Conservation (phyloP, 2,329 filamentous ascomycete species). For the Penicillium hesseltinei region DNA sequence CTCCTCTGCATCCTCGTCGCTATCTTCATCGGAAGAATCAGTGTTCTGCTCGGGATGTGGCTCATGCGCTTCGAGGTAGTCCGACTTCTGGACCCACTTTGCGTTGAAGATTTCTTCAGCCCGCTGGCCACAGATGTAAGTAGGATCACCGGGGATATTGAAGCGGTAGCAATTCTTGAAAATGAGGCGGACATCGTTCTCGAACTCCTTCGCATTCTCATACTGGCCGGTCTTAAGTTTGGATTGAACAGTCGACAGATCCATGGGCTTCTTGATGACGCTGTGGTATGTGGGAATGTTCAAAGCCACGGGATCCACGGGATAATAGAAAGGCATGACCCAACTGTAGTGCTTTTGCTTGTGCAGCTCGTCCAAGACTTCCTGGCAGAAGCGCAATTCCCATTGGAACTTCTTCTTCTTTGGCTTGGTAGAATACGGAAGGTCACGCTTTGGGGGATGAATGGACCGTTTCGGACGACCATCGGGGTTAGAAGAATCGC, state of each 20-base stretch:
- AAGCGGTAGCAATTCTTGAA: conserved; percentile 90
- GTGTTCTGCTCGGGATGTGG: conserved; percentile 64
- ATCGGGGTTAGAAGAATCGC: conserved; percentile 75
- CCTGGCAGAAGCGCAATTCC: conserved; percentile 86
- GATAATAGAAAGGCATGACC: conserved; percentile 73
- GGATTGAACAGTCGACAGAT: conserved; percentile 74
- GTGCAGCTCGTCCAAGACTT: conserved; percentile 73
- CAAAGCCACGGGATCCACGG: conserved; percentile 89
- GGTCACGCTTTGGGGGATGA: conserved; percentile 85
- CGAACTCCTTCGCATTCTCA: conserved; percentile 77
- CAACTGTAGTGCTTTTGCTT: conserved; percentile 67
- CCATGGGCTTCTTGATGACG: conserved; percentile 96
- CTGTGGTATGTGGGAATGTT: conserved; percentile 92
- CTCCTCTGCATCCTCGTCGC: conserved; percentile 69
- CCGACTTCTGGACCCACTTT: conserved; percentile 74
- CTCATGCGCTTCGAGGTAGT: conserved; percentile 76
- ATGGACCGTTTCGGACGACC: conserved; percentile 90
- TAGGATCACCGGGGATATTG: conserved; percentile 75
- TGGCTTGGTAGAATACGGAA: conserved; percentile 83
- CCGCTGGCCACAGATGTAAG: conserved; percentile 68
- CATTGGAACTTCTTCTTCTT: conserved; percentile 88
- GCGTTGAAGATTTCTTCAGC: conserved; percentile 72
- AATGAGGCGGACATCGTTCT: conserved; percentile 77
- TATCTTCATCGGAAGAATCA: conserved; percentile 64
- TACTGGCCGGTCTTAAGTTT: conserved; percentile 81